Conservation (phyloP, 345 rosid species). For the Theobroma cacao region DNA sequence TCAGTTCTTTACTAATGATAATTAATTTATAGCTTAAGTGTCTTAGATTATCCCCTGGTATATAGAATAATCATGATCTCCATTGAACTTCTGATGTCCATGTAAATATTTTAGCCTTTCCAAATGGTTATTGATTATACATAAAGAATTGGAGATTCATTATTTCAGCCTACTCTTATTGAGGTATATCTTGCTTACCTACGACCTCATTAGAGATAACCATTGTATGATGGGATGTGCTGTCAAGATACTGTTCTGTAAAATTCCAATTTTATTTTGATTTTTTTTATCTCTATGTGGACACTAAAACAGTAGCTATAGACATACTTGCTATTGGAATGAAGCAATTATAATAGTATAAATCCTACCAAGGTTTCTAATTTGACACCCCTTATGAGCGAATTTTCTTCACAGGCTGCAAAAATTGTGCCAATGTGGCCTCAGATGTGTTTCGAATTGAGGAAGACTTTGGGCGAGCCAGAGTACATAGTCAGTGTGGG, state of each 20-base stretch:
- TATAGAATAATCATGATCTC: not conserved
- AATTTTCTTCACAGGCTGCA: constrained; percentile 60
- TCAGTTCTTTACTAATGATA: not conserved
- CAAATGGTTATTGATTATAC: not conserved
- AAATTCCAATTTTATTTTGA: not conserved
- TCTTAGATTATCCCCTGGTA: not conserved
- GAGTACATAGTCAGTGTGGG: constrained; percentile 75
- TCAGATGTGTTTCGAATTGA: constrained; percentile 72
- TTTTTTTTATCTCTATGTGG: not conserved
- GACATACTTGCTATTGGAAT: not conserved
- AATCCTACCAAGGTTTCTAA: not conserved
- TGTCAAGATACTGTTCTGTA: not conserved
- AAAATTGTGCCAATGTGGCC: constrained; percentile 85
- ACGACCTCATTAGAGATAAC: not conserved
- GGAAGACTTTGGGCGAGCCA: constrained; percentile 94
- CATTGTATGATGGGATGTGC: not conserved
- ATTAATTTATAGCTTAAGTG: not conserved
- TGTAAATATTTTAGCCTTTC: not conserved
- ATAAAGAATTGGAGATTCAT: too few relatives aligned
- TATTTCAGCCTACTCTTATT: not conserved
- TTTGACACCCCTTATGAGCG: not conserved
- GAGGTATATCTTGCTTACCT: not conserved
- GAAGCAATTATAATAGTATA: not conserved
- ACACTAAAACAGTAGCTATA: not conserved
- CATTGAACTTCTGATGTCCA: not conserved